phyloP scores from a whole-genome alignment of 768 basidiomycete species.

The Amanita thiersii region DNA sequence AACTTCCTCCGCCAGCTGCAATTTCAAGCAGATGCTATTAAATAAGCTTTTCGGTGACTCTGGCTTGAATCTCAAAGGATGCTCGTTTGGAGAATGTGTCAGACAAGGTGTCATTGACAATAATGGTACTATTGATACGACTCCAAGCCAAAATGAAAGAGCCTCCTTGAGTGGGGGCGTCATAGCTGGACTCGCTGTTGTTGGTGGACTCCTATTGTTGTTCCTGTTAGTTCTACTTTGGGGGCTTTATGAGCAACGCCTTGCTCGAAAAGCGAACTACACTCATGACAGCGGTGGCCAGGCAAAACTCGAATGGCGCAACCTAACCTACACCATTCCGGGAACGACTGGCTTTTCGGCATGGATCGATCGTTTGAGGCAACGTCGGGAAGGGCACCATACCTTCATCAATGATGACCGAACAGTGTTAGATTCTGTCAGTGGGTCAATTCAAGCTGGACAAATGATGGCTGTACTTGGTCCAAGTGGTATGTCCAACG shows the following conservation, averaged over 20 bases:
- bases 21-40: slow-evolving; percentile 71
- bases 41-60: slow-evolving; percentile 58
- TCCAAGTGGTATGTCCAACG: slow-evolving; percentile 57
- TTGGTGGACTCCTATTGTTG: slow-evolving; percentile 55
- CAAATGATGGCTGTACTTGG: slow-evolving; percentile 90
- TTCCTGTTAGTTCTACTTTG: slow-evolving; percentile 52
- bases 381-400: slow-evolving; percentile 10
- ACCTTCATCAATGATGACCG: slow-evolving; percentile 36
- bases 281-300: neutral
- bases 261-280: slow-evolving; percentile 35
- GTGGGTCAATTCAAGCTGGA: slow-evolving; percentile 67
- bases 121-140: slow-evolving; percentile 27
- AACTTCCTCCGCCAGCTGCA: slow-evolving; percentile 49
- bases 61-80: slow-evolving; percentile 69
- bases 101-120: slow-evolving; percentile 69
- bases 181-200: slow-evolving; percentile 83
- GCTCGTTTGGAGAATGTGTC: slow-evolving; percentile 87
- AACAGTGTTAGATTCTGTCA: slow-evolving; percentile 61
- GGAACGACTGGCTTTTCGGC: slow-evolving; percentile 10
- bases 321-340: slow-evolving; percentile 59
- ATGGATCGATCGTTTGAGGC: slow-evolving; percentile 10
- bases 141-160: slow-evolving; percentile 20
- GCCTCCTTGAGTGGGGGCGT: slow-evolving; percentile 69
- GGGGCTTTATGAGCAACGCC: slow-evolving; percentile 54
- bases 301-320: slow-evolving; percentile 46